These are phyloP conservation scores for Lotmaria passim DNA, from an alignment of 208 protist species.

Conservation along the genomic window DNA sequence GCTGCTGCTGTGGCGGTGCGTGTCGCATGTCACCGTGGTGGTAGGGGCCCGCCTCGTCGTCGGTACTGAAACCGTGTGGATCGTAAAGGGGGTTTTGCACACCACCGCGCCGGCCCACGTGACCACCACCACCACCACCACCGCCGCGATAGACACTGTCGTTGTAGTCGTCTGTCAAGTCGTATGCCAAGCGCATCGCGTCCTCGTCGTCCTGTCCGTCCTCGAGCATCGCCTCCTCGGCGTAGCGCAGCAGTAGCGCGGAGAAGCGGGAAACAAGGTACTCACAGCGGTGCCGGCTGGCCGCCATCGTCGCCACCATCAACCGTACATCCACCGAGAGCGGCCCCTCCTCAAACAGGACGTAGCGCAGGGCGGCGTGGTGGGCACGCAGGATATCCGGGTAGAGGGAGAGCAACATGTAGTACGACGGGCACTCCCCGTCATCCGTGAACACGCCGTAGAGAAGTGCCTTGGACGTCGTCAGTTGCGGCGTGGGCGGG, in stretches of 20 bases:
- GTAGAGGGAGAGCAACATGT: constrained; percentile 60
- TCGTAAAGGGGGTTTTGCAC: constrained; percentile 5
- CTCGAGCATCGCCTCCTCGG: constrained; percentile 31
- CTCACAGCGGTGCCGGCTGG: constrained; percentile 80
- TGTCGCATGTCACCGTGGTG: background rate
- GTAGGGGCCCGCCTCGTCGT: background rate
- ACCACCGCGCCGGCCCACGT: too few species aligned
- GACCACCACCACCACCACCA: background rate
- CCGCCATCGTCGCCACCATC: constrained; percentile 85
- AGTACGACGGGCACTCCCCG: constrained; percentile 76
- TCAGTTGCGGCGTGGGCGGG: constrained; percentile 30
- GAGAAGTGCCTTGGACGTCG: constrained; percentile 44
- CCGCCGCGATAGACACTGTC: constrained; percentile 15
- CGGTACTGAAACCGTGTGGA: background rate
- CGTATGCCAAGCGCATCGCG: background rate
- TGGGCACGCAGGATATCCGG: constrained; percentile 75
- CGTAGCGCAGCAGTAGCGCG: constrained; percentile 66
- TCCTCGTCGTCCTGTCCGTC: constrained; percentile 26
- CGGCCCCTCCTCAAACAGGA: constrained; percentile 84
- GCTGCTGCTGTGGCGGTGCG: background rate
- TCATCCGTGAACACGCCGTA: constrained; percentile 67
- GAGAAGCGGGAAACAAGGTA: constrained; percentile 78
- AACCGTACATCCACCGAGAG: constrained; percentile 71
- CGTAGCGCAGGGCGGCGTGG: constrained; percentile 56
- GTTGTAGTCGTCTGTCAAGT: background rate